Evolutionary conservation across 305 asterid genomes (phyloP).

Genomic region (Ilex paraguariensis): DNA sequence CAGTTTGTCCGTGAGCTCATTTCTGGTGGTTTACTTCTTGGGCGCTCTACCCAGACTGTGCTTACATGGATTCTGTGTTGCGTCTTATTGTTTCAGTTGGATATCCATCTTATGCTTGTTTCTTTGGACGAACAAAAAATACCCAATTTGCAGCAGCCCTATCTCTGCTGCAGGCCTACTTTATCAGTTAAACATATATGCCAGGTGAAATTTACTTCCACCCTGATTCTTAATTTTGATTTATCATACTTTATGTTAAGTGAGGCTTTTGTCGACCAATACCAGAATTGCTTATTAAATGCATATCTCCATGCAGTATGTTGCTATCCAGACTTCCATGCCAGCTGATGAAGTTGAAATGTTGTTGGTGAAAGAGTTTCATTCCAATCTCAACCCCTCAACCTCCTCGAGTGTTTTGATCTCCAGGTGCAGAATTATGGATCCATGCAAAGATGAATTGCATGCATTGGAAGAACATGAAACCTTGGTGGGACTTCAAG

Average conservation of each 20-base stretch:
- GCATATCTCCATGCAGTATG: slow-evolving; percentile 55
- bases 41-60: background rate
- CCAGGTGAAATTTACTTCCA: background rate
- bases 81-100: slow-evolving; percentile 32
- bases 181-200: background rate
- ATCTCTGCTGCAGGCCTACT: background rate
- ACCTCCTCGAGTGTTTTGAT: slow-evolving; percentile 21
- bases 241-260: too few relatives aligned
- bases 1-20: background rate
- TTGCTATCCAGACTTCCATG: slow-evolving; percentile 72
- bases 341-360: slow-evolving; percentile 71
- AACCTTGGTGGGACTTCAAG: slow-evolving; percentile 68
- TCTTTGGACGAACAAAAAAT: background rate
- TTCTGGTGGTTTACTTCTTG: background rate
- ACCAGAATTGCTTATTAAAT: background rate
- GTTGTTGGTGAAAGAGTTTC: slow-evolving; percentile 42
- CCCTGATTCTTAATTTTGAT: background rate
- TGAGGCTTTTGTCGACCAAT: background rate
- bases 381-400: slow-evolving; percentile 26
- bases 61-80: background rate
- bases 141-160: slow-evolving; percentile 3
- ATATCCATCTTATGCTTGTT: slow-evolving; percentile 28
- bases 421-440: slow-evolving; percentile 17
- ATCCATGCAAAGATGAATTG: slow-evolving; percentile 39
- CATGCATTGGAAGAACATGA: slow-evolving; percentile 56